Base-by-base conservation (phyloP, 805 yeast genomes). In the Candida sanyiensis region DNA sequence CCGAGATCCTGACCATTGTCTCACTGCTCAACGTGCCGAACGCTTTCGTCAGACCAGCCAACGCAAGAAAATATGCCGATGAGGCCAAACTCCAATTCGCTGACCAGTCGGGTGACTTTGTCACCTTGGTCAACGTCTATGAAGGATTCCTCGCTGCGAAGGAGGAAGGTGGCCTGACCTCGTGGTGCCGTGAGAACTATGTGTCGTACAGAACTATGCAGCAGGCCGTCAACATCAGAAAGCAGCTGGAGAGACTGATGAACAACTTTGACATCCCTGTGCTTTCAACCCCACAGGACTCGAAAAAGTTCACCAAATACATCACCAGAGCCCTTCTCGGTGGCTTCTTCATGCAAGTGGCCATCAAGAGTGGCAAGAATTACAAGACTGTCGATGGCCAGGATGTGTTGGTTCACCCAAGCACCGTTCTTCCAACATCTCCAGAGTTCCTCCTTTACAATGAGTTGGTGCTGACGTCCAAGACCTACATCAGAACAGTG, bases 271-370 rank as follows among this genome's bases (percentile, higher is more conserved):
- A 84, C 52, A 64, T 90, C 41, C 85, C 80, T 41, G 63, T 93
- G 39, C 70, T 73, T 43, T 75, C 87, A 34, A 80, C 87, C 3
- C 80, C 83, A 28, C 73, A 63, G 45, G 83, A 75, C 20, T 80
- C 78, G 52, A 68, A 71, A 46, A 75, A 74, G 37, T 88, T 85
- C 63, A 81, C 80, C 61, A 79, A 74, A 50, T 83, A 86, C 52
- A 80, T 93, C 47, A 73, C 95, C 41, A 84, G 83, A 59, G 96
- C 97, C 0, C 63, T 93, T 42, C 73, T 86, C 4, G 75, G 86
- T n/a, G 98, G 98, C 2, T 89, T 88, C 61, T 93, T 93, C 69
- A 89, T 93, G 97, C 98, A 93, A 67, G 95, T 85, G 39, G 97
- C 97, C 24, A 93, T 89, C 66, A 86, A 85, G 68, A 75, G 83